Evolutionary conservation across 352 stramenopile species (phyloP).

Genomic region (Globisporangium yorkense): DNA sequence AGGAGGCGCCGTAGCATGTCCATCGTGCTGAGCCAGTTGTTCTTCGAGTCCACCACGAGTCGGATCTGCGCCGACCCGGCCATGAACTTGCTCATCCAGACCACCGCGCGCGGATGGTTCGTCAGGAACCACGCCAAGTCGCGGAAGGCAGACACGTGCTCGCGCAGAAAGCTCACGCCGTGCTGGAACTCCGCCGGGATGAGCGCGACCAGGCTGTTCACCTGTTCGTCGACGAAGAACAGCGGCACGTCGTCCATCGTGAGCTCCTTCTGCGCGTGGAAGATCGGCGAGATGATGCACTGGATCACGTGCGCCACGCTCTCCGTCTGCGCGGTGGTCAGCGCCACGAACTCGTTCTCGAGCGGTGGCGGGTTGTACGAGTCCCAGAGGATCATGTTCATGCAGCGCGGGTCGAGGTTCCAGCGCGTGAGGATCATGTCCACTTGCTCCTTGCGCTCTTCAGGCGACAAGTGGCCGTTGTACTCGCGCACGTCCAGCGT

Average conservation of each 20-base stretch:
- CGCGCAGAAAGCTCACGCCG: slow-evolving; percentile 27
- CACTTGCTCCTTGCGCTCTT: slow-evolving; percentile 36
- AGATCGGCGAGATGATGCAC: slow-evolving; percentile 34
- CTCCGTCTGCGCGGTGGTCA: slow-evolving; percentile 29
- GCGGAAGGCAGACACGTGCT: slow-evolving; percentile 31
- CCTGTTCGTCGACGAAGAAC: slow-evolving; percentile 38
- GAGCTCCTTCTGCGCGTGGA: slow-evolving; percentile 27
- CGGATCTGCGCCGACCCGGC: slow-evolving; percentile 26
- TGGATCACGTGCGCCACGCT: slow-evolving; percentile 38
- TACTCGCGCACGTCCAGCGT: slow-evolving; percentile 42
- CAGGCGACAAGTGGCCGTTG: slow-evolving; percentile 29
- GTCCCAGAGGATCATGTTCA: slow-evolving; percentile 43
- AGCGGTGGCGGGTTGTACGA: slow-evolving; percentile 20
- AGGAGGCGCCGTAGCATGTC: slow-evolving; percentile 43
- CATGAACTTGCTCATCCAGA: slow-evolving; percentile 34
- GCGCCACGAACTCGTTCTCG: slow-evolving; percentile 20
- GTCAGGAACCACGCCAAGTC: slow-evolving; percentile 39
- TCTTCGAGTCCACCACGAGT: slow-evolving; percentile 34
- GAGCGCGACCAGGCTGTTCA: slow-evolving; percentile 29
- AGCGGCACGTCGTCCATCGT: slow-evolving; percentile 31
- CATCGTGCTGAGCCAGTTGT: slow-evolving; percentile 38
- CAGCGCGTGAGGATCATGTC: slow-evolving; percentile 33
- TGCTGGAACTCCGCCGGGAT: slow-evolving; percentile 28
- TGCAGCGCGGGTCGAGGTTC: slow-evolving; percentile 40
- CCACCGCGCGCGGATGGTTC: slow-evolving; percentile 34